phyloP scores from a whole-genome alignment of 2,329 filamentous ascomycete species.

The Verticillium alfalfae region DNA sequence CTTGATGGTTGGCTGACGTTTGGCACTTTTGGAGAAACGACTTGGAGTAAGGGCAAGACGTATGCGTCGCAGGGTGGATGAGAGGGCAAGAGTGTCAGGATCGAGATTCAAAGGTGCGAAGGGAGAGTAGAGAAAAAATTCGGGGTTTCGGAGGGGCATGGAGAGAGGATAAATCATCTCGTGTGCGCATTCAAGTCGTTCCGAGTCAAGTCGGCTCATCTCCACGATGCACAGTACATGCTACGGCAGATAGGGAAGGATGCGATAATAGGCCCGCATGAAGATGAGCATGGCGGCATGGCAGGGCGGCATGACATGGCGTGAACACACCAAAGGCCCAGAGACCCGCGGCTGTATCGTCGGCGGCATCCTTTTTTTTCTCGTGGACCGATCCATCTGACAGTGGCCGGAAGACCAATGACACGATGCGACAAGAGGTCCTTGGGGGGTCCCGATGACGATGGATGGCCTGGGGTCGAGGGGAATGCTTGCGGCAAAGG shows the following conservation, averaged over 20 bases:
- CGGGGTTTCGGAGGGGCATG: not conserved
- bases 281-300: not conserved
- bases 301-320: not conserved
- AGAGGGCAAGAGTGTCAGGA: no score
- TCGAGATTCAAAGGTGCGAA: not conserved
- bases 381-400: not conserved
- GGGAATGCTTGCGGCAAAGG: not conserved
- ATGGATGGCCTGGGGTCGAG: not conserved
- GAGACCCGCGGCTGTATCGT: not conserved
- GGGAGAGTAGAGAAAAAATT: not conserved
- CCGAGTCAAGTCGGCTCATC: not conserved
- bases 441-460: conserved; percentile 1
- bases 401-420: not conserved
- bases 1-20: not conserved
- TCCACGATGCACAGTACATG: not conserved
- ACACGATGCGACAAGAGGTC: not conserved
- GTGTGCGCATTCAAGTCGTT: not conserved
- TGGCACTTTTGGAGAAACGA: not conserved
- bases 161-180: not conserved
- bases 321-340: not conserved
- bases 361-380: not conserved
- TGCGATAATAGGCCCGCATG: conserved; percentile 2
- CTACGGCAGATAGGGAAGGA: conserved; percentile 1
- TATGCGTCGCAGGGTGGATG: no score
- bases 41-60: not conserved